phyloP scores from a whole-genome alignment of 441 rosid species.

The Corymbia citriodora region DNA sequence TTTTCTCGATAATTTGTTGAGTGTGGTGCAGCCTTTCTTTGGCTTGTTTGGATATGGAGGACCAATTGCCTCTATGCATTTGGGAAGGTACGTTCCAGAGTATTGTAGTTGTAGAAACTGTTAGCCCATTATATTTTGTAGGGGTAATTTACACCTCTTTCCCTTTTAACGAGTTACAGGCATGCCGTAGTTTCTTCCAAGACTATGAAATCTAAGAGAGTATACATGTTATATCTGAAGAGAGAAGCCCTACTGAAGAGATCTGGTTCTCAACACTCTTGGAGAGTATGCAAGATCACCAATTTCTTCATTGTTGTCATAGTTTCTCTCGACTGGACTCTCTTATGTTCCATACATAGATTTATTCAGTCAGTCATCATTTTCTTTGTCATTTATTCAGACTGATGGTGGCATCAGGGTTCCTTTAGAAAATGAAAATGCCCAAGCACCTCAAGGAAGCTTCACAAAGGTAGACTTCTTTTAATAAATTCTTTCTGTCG shows the following conservation, averaged over 20 bases:
- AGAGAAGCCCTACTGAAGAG: constrained; percentile 43
- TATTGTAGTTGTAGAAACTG: neutral
- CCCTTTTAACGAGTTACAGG: constrained; percentile 20
- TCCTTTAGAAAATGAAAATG: constrained; percentile 41
- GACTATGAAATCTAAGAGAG: constrained; percentile 51
- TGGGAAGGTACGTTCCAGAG: constrained; percentile 49
- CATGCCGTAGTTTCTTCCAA: constrained; percentile 59
- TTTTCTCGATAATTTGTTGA: neutral
- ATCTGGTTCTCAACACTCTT: constrained; percentile 33
- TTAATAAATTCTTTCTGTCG: neutral
- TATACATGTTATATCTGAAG: constrained; percentile 41
- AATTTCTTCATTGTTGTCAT: neutral
- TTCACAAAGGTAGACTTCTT: constrained; percentile 51
- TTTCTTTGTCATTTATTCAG: constrained; percentile 16
- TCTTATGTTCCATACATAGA: neutral
- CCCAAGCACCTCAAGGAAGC: constrained; percentile 50
- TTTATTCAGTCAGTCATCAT: neutral
- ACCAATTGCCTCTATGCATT: constrained; percentile 58
- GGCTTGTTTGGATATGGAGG: constrained; percentile 94
- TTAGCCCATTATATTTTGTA: neutral
- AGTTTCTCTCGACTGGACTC: neutral
- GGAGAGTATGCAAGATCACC: constrained; percentile 44
- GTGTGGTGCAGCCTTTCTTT: constrained; percentile 52
- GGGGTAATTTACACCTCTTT: neutral
- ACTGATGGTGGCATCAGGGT: constrained; percentile 56